Conservation (phyloP, 2,329 filamentous ascomycete genomes). For the Cercospora sojina region DNA sequence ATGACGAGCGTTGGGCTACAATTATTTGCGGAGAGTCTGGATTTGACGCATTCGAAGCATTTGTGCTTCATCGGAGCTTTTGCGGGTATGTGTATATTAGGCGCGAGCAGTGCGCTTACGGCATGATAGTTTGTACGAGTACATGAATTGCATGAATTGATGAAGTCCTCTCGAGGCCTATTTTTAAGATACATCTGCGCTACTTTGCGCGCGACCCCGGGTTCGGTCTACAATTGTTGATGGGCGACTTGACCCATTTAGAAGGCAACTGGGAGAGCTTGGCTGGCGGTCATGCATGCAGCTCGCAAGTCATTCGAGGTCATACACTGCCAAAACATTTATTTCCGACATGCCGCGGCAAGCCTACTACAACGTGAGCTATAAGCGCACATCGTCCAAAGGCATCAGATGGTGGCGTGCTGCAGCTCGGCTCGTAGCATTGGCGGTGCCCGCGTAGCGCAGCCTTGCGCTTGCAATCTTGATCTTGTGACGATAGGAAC, state of each 20-base stretch:
- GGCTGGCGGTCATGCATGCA: neutral
- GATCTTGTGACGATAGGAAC: neutral
- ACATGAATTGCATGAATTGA: neutral
- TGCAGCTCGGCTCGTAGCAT: neutral
- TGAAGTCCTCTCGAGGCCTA: neutral
- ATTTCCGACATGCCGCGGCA: neutral
- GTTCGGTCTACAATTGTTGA: neutral
- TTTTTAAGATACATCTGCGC: neutral
- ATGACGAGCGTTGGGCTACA: constrained; percentile 93
- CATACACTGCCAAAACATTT: neutral
- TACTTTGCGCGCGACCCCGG: neutral
- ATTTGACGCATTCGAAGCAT: constrained; percentile 74
- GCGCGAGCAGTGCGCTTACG: constrained; percentile 81
- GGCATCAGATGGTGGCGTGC: neutral
- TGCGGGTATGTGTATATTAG: constrained; percentile 82
- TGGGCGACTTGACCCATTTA: neutral
- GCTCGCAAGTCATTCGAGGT: neutral
- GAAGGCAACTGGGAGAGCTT: neutral
- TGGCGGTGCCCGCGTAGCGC: neutral
- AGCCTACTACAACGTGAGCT: neutral
- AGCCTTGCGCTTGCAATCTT: neutral
- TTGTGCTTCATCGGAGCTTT: constrained; percentile 80
- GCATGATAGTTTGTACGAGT: constrained; percentile 42
- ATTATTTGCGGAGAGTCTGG: constrained; percentile 81
- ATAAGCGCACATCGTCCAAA: neutral